Base-by-base conservation (phyloP, 345 rosid species). In the Bruguiera gymnorhiza region DNA sequence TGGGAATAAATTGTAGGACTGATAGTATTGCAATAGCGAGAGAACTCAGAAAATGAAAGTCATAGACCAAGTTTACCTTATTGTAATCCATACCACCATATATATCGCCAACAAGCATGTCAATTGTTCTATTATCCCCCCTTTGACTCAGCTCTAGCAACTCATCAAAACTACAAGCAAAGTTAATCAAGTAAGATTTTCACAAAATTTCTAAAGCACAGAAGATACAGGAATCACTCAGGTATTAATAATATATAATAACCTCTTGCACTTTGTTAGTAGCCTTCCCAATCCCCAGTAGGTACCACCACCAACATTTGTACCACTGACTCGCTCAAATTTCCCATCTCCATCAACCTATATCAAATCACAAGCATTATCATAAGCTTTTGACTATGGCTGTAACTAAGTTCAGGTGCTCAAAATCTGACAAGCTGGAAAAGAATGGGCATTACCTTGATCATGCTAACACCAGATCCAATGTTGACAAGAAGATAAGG, bases 401-500 rank as follows among this genome's bases (percentile, higher is more conserved):
- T 50, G 43, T 63, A 31, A 18, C 10, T 23, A 48, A 78, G 65
- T 65, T 62, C 64, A 69, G 36, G 36, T 3, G 36, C 29, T 31
- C 46, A 68, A 37, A 63, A 73, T 7, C 52, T 43, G 57, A 62
- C 29, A 58, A 60, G 76, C 67, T 39, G 26, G 67, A 31, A 62
- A 39, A 23, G 66, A 16, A 53, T 62, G 56, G 32, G 37, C 70
- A 37, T 46, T 79, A 92, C 99, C 99, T 95, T 95, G 81, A 95
- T 92, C 82, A 95, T 88, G 76, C 99, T 95, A 78, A 95, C 98
- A 76, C 99, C 99, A 78, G 99, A 95, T 81, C 99, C 99, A 73
- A 95, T 71, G 73, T 95, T 95, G 36, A 92, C 99, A 46, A 95
- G 96, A 76, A 95, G 99, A 87, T 95, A 95, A 43, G 99, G 99